Percentiles rank a stretch among this genome's conserved stretches.
Evolutionary conservation across 306 rosid genomes (phyloP).

Genomic region (Quercus mongolica): DNA sequence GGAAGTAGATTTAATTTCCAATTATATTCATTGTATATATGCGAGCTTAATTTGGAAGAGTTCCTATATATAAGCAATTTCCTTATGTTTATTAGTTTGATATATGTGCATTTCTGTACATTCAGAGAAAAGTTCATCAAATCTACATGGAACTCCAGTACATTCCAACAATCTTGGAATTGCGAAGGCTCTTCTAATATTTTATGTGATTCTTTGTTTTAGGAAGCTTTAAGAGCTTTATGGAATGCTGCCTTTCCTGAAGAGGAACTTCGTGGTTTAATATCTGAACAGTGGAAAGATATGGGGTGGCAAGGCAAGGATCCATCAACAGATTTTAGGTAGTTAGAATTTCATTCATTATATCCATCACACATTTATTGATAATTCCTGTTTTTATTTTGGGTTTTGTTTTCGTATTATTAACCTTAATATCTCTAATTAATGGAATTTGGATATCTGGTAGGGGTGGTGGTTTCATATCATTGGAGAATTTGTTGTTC

Average conservation of each 20-base stretch:
- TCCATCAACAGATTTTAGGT: slow-evolving; percentile 99
- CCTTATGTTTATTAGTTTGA: neutral
- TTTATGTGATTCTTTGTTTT: slow-evolving; percentile 15
- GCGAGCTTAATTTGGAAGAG: neutral
- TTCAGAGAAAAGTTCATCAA: neutral
- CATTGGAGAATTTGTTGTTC: slow-evolving; percentile 92
- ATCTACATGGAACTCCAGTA: neutral
- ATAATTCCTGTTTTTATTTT: slow-evolving; percentile 2
- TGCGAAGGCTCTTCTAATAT: slow-evolving; percentile 20
- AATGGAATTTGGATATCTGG: slow-evolving; percentile 32
- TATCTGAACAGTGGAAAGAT: slow-evolving; percentile 99
- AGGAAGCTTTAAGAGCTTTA: slow-evolving; percentile 91
- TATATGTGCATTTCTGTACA: neutral
- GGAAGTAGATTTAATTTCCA: slow-evolving; percentile 12
- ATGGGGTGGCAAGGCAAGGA: slow-evolving; percentile 99
- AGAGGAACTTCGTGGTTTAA: slow-evolving; percentile 80
- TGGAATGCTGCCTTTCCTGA: slow-evolving; percentile 91
- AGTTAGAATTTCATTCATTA: slow-evolving; percentile 19
- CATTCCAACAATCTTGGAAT: neutral
- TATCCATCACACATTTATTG: neutral
- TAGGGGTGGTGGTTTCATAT: slow-evolving; percentile 99
- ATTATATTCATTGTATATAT: neutral
- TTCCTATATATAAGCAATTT: neutral
- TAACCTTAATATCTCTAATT: slow-evolving; percentile 22
- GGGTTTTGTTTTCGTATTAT: neutral